Conservation (phyloP, 164 flowering plant species). For the Houttuynia cordata region DNA sequence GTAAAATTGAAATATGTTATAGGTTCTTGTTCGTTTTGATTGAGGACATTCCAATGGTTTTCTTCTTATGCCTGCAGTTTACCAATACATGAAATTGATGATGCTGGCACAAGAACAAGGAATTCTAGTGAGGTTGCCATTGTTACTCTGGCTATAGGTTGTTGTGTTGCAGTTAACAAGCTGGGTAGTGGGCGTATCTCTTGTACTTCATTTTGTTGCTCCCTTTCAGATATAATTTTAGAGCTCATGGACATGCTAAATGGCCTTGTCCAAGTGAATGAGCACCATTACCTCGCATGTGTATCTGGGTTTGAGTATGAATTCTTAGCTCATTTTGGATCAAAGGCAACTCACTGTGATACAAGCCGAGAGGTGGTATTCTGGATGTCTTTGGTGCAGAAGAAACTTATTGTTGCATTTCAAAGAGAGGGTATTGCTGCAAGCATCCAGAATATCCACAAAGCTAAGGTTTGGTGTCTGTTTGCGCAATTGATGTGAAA, state of each 20-base stretch:
- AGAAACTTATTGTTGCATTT: slow-evolving; percentile 39
- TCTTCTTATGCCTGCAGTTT: neutral
- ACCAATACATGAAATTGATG: slow-evolving; percentile 1
- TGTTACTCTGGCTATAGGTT: slow-evolving; percentile 38
- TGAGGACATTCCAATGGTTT: too few species aligned
- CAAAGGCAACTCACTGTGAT: slow-evolving; percentile 23
- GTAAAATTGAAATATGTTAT: neutral
- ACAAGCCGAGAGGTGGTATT: slow-evolving; percentile 34
- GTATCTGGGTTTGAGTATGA: slow-evolving; percentile 53
- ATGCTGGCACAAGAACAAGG: slow-evolving; percentile 14
- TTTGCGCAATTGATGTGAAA: neutral
- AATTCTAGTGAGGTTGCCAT: slow-evolving; percentile 63
- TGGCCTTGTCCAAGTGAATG: slow-evolving; percentile 33
- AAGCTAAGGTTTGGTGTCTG: slow-evolving; percentile 27
- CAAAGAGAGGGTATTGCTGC: slow-evolving; percentile 26
- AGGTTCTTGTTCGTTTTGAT: neutral
- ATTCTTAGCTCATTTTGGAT: slow-evolving; percentile 45
- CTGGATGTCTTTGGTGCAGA: slow-evolving; percentile 50
- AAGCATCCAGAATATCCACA: slow-evolving; percentile 10
- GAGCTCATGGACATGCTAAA: slow-evolving; percentile 36
- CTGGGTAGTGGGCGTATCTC: slow-evolving; percentile 33
- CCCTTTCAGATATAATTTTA: slow-evolving; percentile 22
- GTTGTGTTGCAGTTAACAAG: slow-evolving; percentile 39
- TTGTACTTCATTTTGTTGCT: slow-evolving; percentile 18
- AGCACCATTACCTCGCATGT: slow-evolving; percentile 31